These are phyloP conservation scores for Clarireedia monteithiana DNA, from an alignment of 2,329 filamentous ascomycete species.

Conservation along the genomic window DNA sequence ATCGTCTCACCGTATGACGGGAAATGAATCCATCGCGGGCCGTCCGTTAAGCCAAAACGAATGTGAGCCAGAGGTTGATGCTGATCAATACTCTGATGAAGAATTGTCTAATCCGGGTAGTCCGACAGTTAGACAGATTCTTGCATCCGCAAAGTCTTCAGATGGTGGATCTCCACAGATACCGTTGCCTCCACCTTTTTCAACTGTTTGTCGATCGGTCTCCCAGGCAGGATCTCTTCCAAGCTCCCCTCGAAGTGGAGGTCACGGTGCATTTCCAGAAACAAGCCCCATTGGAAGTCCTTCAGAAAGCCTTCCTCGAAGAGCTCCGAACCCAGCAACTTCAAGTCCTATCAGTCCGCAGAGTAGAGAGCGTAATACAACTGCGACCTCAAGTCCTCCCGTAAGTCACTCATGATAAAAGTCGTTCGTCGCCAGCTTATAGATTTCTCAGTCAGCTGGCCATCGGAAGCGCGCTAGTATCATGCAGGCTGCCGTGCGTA, in stretches of 20 bases:
- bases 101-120: background rate
- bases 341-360: slow-evolving; percentile 4
- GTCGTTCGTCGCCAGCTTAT: background rate
- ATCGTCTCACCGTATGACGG: background rate
- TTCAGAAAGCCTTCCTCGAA: slow-evolving; percentile 3
- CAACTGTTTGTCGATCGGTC: slow-evolving; percentile 17
- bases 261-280: background rate
- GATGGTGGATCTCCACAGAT: slow-evolving; percentile 12
- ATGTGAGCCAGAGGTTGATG: background rate
- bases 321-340: background rate
- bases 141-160: background rate
- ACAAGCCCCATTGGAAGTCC: slow-evolving; percentile 12
- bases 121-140: background rate
- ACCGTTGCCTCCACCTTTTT: slow-evolving; percentile 27
- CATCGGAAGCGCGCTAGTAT: slow-evolving; percentile 6
- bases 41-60: background rate
- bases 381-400: background rate
- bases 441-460: slow-evolving; percentile 8
- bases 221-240: slow-evolving; percentile 19
- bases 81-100: background rate
- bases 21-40: background rate
- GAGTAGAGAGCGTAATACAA: background rate
- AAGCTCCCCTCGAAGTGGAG: slow-evolving; percentile 7
- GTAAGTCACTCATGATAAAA: background rate
- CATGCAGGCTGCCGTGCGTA: slow-evolving; percentile 8